phyloP scores from a whole-genome alignment of 2,329 filamentous ascomycete genomes.

The Ascochyta lentis region DNA sequence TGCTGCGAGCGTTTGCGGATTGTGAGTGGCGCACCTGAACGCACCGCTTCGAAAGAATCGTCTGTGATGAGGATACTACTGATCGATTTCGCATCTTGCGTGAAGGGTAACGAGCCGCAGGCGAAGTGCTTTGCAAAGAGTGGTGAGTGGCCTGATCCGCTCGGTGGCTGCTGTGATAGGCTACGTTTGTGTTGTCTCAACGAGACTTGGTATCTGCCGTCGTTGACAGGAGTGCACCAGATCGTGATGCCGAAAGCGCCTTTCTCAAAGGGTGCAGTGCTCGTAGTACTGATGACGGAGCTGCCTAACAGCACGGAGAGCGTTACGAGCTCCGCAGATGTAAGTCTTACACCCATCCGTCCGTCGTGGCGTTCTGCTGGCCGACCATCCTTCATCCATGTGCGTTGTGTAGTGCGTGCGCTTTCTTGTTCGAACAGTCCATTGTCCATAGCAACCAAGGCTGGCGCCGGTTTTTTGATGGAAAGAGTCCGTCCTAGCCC shows the following conservation, averaged over 20 bases:
- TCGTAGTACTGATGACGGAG: conserved; percentile 15
- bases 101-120: conserved; percentile 38
- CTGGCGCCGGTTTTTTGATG: conserved; percentile 21
- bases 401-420: conserved; percentile 12
- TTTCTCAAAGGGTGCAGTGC: conserved; percentile 4
- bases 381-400: conserved; percentile 38
- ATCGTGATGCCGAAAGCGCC: conserved; percentile 43
- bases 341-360: conserved; percentile 25
- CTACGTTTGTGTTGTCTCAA: conserved; percentile 34
- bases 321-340: conserved; percentile 33
- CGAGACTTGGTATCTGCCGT: conserved; percentile 29
- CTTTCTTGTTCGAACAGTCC: conserved; percentile 12
- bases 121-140: conserved; percentile 45
- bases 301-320: conserved; percentile 41
- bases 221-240: conserved; percentile 3
- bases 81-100: conserved; percentile 23
- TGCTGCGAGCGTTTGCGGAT: conserved; percentile 15
- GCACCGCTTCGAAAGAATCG: conserved; percentile 27
- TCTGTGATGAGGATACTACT: conserved; percentile 38
- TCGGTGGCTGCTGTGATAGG: conserved; percentile 30
- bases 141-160: conserved; percentile 36
- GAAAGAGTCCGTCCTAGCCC: conserved; percentile 25
- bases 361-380: conserved; percentile 26
- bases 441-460: conserved; percentile 21
- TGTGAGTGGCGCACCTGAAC: conserved; percentile 26